Percentiles rank a stretch among this genome's conserved stretches.
Conservation (phyloP, 208 protist species). For the Angomonas ambiguus region DNA sequence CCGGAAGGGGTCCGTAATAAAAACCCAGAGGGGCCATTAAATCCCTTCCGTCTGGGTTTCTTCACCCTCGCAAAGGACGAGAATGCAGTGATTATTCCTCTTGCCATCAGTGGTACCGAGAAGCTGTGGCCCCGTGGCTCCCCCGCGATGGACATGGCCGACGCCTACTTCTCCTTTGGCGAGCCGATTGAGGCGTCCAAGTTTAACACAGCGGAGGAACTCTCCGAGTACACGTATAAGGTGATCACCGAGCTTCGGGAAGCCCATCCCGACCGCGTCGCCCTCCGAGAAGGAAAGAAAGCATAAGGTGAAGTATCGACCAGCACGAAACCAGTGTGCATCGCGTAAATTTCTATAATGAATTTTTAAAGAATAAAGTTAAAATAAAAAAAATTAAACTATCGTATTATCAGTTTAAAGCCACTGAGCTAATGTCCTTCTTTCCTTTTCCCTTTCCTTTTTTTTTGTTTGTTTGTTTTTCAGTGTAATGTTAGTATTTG, state of each 20-base stretch:
- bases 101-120: slow-evolving; percentile 76
- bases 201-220: slow-evolving; percentile 57
- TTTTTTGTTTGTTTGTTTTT: neutral
- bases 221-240: slow-evolving; percentile 55
- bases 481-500: neutral
- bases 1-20: slow-evolving; percentile 77
- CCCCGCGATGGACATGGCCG: slow-evolving; percentile 40
- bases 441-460: slow-evolving; percentile 5
- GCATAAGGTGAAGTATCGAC: neutral
- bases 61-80: slow-evolving; percentile 76
- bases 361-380: neutral
- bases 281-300: slow-evolving; percentile 20
- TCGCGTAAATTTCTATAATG: no score
- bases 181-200: slow-evolving; percentile 60
- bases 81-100: slow-evolving; percentile 68
- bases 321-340: no score
- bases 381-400: no score
- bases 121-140: slow-evolving; percentile 62
- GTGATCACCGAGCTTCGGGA: slow-evolving; percentile 62
- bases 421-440: neutral
- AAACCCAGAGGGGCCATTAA: slow-evolving; percentile 55
- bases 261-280: slow-evolving; percentile 62
- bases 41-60: slow-evolving; percentile 79
- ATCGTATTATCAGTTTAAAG: neutral
- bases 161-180: slow-evolving; percentile 70